These are phyloP conservation scores for Scedosporium dehoogii DNA, from an alignment of 2,329 filamentous ascomycete genomes.

Conservation along the genomic window DNA sequence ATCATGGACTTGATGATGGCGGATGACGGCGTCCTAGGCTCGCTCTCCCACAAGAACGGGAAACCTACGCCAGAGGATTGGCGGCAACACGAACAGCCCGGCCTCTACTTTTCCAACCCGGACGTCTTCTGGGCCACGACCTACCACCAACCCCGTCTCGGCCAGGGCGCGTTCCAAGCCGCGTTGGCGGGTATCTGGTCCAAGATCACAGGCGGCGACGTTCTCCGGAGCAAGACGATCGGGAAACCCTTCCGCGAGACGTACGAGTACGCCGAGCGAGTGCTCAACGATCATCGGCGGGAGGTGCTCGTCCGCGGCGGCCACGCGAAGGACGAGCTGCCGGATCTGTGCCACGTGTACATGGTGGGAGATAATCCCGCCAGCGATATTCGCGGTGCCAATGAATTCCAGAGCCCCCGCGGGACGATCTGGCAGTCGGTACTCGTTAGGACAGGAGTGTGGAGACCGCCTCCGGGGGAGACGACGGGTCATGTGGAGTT, in stretches of 20 bases:
- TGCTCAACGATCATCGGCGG: slow-evolving; percentile 53
- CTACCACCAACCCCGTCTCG: slow-evolving; percentile 77
- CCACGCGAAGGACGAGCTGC: slow-evolving; percentile 12
- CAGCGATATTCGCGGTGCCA: slow-evolving; percentile 83
- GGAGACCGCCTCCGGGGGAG: slow-evolving; percentile 21
- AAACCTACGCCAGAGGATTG: slow-evolving; percentile 57
- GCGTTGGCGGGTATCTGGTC: slow-evolving; percentile 74
- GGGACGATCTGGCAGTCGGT: slow-evolving; percentile 70
- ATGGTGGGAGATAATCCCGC: slow-evolving; percentile 91
- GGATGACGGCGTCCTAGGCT: slow-evolving; percentile 67
- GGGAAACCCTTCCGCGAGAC: slow-evolving; percentile 75
- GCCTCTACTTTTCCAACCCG: slow-evolving; percentile 79
- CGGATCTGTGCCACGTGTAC: slow-evolving; percentile 64
- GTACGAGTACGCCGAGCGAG: slow-evolving; percentile 74
- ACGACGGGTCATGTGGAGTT: slow-evolving; percentile 41
- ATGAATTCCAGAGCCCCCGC: slow-evolving; percentile 56
- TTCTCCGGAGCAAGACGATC: slow-evolving; percentile 56
- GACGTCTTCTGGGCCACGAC: slow-evolving; percentile 83
- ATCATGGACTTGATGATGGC: slow-evolving; percentile 78
- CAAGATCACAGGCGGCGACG: slow-evolving; percentile 54
- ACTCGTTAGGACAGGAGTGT: slow-evolving; percentile 74
- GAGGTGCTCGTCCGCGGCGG: slow-evolving; percentile 25
- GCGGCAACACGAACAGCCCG: slow-evolving; percentile 71
- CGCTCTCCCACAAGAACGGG: slow-evolving; percentile 64
- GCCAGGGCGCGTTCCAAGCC: slow-evolving; percentile 82